Conservation (phyloP, 164 flowering plant genomes). For the Paratinospora sagittata region DNA sequence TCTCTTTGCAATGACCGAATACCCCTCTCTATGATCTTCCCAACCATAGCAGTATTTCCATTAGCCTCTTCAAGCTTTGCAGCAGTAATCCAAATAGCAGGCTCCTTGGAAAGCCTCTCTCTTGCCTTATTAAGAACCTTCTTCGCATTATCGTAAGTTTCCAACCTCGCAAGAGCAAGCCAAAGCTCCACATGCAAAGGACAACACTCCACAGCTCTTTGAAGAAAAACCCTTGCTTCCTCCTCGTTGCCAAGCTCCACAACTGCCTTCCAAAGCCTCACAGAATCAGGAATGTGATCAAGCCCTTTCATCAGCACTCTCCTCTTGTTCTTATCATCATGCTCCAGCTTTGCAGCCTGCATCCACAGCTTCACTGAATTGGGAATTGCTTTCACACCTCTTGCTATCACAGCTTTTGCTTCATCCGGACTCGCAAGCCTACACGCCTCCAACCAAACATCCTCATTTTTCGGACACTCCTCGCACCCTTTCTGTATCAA, state of each 20-base stretch:
- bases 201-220: slow-evolving; percentile 88
- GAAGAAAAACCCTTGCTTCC: slow-evolving; percentile 77
- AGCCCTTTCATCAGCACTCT: slow-evolving; percentile 84
- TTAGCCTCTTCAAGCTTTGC: slow-evolving; percentile 95
- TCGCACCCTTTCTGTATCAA: slow-evolving; percentile 80
- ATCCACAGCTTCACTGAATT: slow-evolving; percentile 91
- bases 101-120: slow-evolving; percentile 76
- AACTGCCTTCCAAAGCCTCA: slow-evolving; percentile 93
- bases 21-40: slow-evolving; percentile 79
- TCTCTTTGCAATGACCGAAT: slow-evolving; percentile 72
- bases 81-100: slow-evolving; percentile 89
- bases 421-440: slow-evolving; percentile 72
- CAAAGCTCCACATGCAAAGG: slow-evolving; percentile 93
- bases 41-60: slow-evolving; percentile 69
- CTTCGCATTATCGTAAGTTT: slow-evolving; percentile 75
- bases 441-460: slow-evolving; percentile 93
- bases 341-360: slow-evolving; percentile 83
- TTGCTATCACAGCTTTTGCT: slow-evolving; percentile 86
- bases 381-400: slow-evolving; percentile 76
- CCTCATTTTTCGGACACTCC: slow-evolving; percentile 89
- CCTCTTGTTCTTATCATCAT: slow-evolving; percentile 61
- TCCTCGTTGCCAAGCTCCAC: slow-evolving; percentile 89
- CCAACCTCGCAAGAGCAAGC: slow-evolving; percentile 90
- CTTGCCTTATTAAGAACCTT: slow-evolving; percentile 81
- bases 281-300: slow-evolving; percentile 85